Evolutionary conservation across 2,329 filamentous ascomycete species (phyloP).

Genomic region (Aspergillus unguis): DNA sequence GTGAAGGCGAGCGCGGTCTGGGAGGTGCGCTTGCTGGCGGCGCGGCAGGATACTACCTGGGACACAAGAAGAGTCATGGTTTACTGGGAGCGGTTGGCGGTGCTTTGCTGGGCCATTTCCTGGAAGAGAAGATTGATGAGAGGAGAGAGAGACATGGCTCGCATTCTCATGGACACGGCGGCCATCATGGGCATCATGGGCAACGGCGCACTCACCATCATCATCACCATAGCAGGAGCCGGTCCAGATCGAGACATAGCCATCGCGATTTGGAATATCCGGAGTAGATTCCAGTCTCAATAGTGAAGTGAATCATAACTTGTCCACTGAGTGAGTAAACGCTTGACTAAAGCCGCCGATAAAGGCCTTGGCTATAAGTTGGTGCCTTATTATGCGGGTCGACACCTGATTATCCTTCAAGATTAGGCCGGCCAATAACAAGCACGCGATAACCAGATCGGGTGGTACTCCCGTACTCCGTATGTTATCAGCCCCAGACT

Average conservation of each 20-base stretch:
- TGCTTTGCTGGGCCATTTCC: slow-evolving; percentile 54
- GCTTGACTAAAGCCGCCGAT: slow-evolving; percentile 4
- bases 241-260: slow-evolving; percentile 1
- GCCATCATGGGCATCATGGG: slow-evolving; percentile 15
- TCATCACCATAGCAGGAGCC: slow-evolving; percentile 20
- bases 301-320: neutral
- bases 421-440: neutral
- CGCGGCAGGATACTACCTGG: slow-evolving; percentile 55
- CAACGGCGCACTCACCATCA: slow-evolving; percentile 16
- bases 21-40: slow-evolving; percentile 57
- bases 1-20: slow-evolving; percentile 54
- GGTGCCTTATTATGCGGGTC: neutral
- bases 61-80: slow-evolving; percentile 56
- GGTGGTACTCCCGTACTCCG: too few relatives aligned
- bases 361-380: neutral
- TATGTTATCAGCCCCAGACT: neutral
- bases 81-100: slow-evolving; percentile 58
- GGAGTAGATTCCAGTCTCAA: too few relatives aligned
- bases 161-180: slow-evolving; percentile 18
- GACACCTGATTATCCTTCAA: neutral
- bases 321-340: slow-evolving; percentile 2
- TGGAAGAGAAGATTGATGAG: slow-evolving; percentile 54
- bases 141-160: slow-evolving; percentile 26
- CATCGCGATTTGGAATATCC: neutral
- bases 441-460: neutral